Evolutionary conservation across 192 early-diverging fungal genomes (phyloP), one percentile per base, ranked within the genome.

Genomic region (Helicostylum pulchrum): DNA sequence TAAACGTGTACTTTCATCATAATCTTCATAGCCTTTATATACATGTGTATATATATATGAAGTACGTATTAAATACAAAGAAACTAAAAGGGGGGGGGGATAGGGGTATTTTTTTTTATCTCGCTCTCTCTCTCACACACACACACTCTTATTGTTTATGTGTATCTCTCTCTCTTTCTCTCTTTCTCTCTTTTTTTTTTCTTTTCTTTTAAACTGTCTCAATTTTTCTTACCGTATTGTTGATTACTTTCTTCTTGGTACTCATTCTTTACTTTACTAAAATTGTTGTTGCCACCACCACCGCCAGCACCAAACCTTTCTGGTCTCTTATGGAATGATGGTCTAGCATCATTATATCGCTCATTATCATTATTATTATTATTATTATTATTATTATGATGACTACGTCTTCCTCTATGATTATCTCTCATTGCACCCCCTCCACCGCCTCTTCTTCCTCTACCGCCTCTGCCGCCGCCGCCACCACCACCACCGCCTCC

Each of bases 381-480:
- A 48, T 48, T 48, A 48, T 48, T 45, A 45, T 45, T 48, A 48
- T 48, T 48, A 48, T 48, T 48, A 48, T 48, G 12, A 48, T 48
- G 46, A 15, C 46, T 15, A 15, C 46, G 46, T 48, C 46, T 48
- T 14, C 46, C 46, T 48, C 46, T 48, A 4, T 48, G 36, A 4
- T 39, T 48, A 19, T 48, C 46, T 48, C 46, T 48, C 17, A 48
- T 48, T 1, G 46, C 15, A 23, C 11, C 56, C 4, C 56, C 56
- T 44, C 56, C 36, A 7, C 56, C 20, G 17, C 56, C 42, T 55
- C 53, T 55, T 55, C 53, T 30, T 55, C 53, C 53, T 55, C 53
- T 34, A 10, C 34, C 53, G 31, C 53, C 32, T 31, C 30, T 32
- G 8, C 26, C 36, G 5, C 36, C 36, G 0, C 36, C 4, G 5